A percentile compares a stretch with the other conserved stretches of the same genome.
phyloP scores from a whole-genome alignment of 768 basidiomycete genomes.

The Suillus subaureus region DNA sequence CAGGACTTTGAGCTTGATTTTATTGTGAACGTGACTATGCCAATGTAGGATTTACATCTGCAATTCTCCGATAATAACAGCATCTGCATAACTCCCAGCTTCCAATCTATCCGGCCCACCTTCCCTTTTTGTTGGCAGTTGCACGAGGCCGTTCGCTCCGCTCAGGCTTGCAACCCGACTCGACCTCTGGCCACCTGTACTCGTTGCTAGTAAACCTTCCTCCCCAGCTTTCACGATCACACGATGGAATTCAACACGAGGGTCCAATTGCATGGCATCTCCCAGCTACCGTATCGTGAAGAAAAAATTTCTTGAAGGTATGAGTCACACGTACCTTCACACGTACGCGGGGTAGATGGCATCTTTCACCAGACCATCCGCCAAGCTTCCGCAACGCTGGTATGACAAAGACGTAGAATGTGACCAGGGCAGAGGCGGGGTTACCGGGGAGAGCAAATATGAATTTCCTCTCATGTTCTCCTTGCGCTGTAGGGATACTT shows the following conservation, averaged over 20 bases:
- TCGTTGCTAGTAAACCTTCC: slow-evolving; percentile 62
- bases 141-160: slow-evolving; percentile 78
- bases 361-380: slow-evolving; percentile 58
- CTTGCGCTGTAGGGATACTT: slow-evolving; percentile 53
- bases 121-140: slow-evolving; percentile 53
- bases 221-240: slow-evolving; percentile 53
- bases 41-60: slow-evolving; percentile 24
- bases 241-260: slow-evolving; percentile 83
- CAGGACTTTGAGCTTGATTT: background rate
- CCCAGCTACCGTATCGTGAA: slow-evolving; percentile 45
- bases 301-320: background rate
- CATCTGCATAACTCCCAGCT: slow-evolving; percentile 57
- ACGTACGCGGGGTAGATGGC: slow-evolving; percentile 60
- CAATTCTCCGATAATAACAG: slow-evolving; percentile 73
- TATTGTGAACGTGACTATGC: background rate
- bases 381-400: slow-evolving; percentile 76
- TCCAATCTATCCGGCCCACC: slow-evolving; percentile 42
- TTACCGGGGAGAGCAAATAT: slow-evolving; percentile 89
- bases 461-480: slow-evolving; percentile 48
- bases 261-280: slow-evolving; percentile 65
- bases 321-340: slow-evolving; percentile 55
- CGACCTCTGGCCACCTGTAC: slow-evolving; percentile 87
- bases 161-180: slow-evolving; percentile 79
- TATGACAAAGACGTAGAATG: slow-evolving; percentile 81
- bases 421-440: slow-evolving; percentile 86